These are phyloP conservation scores for Cercospora sojina DNA, from an alignment of 2,329 filamentous ascomycete genomes.

Conservation along the genomic window DNA sequence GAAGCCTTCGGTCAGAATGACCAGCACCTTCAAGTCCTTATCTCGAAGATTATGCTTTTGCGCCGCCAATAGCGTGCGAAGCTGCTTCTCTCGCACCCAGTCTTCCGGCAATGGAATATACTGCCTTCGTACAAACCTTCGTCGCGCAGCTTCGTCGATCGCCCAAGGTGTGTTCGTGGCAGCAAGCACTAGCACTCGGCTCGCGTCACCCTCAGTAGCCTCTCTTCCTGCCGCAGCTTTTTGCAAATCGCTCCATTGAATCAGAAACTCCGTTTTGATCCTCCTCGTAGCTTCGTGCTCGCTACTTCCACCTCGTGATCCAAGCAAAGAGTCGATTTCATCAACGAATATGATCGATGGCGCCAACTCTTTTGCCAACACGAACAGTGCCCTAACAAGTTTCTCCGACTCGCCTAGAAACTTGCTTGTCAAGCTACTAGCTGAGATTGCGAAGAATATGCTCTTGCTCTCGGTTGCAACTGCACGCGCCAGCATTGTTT, in stretches of 20 bases:
- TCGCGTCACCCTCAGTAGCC: constrained; percentile 70
- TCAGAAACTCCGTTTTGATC: constrained; percentile 97
- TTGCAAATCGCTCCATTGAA: constrained; percentile 94
- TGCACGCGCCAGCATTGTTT: constrained; percentile 94
- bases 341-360: constrained; percentile 98
- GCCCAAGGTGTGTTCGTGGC: constrained; percentile 97
- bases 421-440: constrained; percentile 91
- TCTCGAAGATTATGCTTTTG: constrained; percentile 80
- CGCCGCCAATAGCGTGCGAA: constrained; percentile 75
- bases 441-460: constrained; percentile 96
- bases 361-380: constrained; percentile 81
- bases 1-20: constrained; percentile 87
- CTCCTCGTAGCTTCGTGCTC: constrained; percentile 91
- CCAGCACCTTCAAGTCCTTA: constrained; percentile 69
- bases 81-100: constrained; percentile 73
- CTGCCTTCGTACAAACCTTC: constrained; percentile 87
- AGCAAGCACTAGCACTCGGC: constrained; percentile 84
- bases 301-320: constrained; percentile 74
- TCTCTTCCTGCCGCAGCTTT: constrained; percentile 86
- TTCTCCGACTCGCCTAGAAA: constrained; percentile 97
- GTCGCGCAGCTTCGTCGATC: constrained; percentile 89
- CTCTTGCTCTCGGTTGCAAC: constrained; percentile 93
- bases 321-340: constrained; percentile 92
- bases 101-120: constrained; percentile 93
- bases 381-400: constrained; percentile 86